Evolutionary conservation across 352 stramenopile species (phyloP).

Genomic region (Globisporangium irregulare): DNA sequence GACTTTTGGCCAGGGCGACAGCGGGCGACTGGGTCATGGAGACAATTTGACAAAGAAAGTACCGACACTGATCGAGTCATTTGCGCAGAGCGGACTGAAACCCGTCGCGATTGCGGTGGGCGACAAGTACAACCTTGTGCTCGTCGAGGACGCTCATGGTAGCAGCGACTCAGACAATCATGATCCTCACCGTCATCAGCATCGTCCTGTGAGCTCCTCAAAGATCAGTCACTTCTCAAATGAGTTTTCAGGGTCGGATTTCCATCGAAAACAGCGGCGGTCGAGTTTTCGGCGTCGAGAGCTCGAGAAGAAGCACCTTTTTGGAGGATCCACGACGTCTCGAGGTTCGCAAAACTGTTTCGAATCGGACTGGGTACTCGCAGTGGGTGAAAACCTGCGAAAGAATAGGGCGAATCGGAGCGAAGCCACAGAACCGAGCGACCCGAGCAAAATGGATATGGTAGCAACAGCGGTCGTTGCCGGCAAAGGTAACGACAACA

Average conservation of each 20-base stretch:
- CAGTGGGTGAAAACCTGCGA: constrained; percentile 12
- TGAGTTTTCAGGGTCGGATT: not conserved
- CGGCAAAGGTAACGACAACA: not conserved
- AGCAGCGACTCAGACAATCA: not conserved
- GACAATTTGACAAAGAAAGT: constrained; percentile 61
- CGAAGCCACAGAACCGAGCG: not conserved
- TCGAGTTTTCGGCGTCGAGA: constrained; percentile 4
- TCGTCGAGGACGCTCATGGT: constrained; percentile 40
- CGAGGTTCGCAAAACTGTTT: not conserved
- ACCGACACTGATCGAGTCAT: constrained; percentile 57
- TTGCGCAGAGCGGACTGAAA: constrained; percentile 40
- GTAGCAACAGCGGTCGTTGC: no score
- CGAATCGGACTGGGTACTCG: constrained; percentile 13
- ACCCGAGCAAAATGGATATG: not conserved
- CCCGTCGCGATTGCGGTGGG: constrained; percentile 78
- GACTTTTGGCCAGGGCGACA: constrained; percentile 84
- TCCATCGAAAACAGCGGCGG: constrained; percentile 5
- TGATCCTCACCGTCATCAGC: not conserved
- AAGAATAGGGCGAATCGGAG: not conserved
- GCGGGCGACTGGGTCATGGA: constrained; percentile 68
- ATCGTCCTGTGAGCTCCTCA: not conserved
- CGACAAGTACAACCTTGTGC: constrained; percentile 85
- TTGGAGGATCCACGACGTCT: no score
- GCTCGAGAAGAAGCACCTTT: constrained; percentile 3
- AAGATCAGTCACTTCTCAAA: not conserved